Evolutionary conservation across 2,329 filamentous ascomycete genomes (phyloP), one percentile per base, ranked within the genome.

Genomic region (Cadophora sp.): DNA sequence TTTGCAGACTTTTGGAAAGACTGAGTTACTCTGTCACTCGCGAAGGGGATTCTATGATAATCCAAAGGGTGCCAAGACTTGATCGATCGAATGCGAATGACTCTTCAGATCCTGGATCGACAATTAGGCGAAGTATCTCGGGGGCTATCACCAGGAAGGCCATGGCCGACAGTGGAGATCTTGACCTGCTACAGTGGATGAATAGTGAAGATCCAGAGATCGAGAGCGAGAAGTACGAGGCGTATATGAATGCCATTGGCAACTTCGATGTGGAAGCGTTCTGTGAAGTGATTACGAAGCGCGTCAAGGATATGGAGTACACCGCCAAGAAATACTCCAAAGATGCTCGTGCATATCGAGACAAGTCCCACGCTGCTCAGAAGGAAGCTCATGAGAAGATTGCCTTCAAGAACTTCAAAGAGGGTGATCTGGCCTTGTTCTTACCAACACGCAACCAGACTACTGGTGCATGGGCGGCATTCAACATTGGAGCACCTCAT

Each of bases 401-500:
- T 77, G 94, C 96, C 1, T 67, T 65, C 50, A 62, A 61, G 62
- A 68, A 67, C 40, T 40, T 60, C 2, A 64, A 70, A 5, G 64
- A 40, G 16, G 69, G 66, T 12, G 67, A 69, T 62, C 50, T 98
- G 19, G 95, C 94, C 12, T 34, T 99, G 1, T 99, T 99, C 82
- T 82, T 99, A 50, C 96, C 96, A 0, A 99, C 96, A 0, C 87
- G 95, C 43, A 98, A 97, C 77, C 94, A 98, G 80, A 92, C 92
- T 46, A 96, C 94, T 4, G 92, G 95, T 19, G 95, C 96, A 0
- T 99, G 96, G 96, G 96, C 96, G 5, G 96, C 96, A 0, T 99
- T 99, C 85, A 99, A 99, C 76, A 92, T 99, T 37, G 95, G 94
- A 1, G 97, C 95, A 69, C 96, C 96, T 9, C 96, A 99, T 79